Evolutionary conservation across 2,329 filamentous ascomycete species (phyloP), one percentile per base, ranked within the genome.

Genomic region (Apiospora hydei): DNA sequence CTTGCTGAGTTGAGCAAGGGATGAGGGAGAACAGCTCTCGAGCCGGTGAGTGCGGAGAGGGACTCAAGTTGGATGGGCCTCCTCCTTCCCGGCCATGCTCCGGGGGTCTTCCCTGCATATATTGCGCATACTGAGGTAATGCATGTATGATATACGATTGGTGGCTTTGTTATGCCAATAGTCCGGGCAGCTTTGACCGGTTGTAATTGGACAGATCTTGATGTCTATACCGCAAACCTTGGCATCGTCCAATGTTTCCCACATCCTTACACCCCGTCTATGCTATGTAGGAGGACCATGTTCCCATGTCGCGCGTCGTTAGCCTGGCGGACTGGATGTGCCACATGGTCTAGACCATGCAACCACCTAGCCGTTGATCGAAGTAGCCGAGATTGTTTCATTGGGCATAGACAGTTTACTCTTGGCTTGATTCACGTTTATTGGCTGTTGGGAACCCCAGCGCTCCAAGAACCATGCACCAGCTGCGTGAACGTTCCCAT

Each of bases 171-270:
- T 10, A 38, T 14, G 57, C n/a, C 34, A 14, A 14, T 30, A 18
- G 18, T 24, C 53, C 53, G 30, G 30, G 16, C 11, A 21, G 53
- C 30, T 11, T 38, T 61, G 16, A 34, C 16, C 10, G 16, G 7
- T 11, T 10, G 30, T 61, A 18, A 61, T 61, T 61, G 34, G 34
- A 34, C 16, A 64, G 30, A 64, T 41, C 30, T 41, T 34, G 18
- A 41, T n/a, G 57, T 41, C 34, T 64, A 38, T 64, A 64, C 57
- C 51, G 21, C 38, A 41, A n/a, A 41, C 57, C 34, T 64, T 64
- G 57, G 57, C 34, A 38, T 64, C 57, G 57, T 64, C 57, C 57
- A 64, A 41, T 41, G 30, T 64, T 64, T 64, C n/a, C n/a, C 18
- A 41, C 4, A 21, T 61, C 38, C 30, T 13, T 41, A n/a, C 34